A percentile compares a stretch with the other conserved stretches of the same genome.
phyloP scores from a whole-genome alignment of 1,139 yeast species.

The Sugiyamaella grinbergsii region DNA sequence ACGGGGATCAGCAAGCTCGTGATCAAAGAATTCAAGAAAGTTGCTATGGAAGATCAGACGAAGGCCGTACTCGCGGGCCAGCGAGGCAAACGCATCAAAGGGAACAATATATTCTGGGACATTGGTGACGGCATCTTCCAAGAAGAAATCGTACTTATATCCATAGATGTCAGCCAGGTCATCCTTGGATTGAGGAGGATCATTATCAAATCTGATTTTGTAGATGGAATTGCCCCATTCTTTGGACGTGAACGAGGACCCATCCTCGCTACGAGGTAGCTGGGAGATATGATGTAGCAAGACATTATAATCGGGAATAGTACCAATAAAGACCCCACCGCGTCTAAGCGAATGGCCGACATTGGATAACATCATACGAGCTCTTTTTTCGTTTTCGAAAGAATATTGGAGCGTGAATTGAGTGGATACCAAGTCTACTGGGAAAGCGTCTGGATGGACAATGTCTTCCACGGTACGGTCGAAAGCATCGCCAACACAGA shows the following conservation, averaged over 20 bases:
- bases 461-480: constrained; percentile 67
- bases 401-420: constrained; percentile 96
- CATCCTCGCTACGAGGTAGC: constrained; percentile 29
- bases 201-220: constrained; percentile 73
- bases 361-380: constrained; percentile 69
- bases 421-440: constrained; percentile 83
- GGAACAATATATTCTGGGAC: constrained; percentile 99
- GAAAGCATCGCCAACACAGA: constrained; percentile 92
- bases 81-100: constrained; percentile 76
- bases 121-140: constrained; percentile 92
- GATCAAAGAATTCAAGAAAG: constrained; percentile 79
- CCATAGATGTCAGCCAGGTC: constrained; percentile 78
- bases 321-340: constrained; percentile 90
- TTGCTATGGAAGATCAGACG: constrained; percentile 72
- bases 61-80: constrained; percentile 83
- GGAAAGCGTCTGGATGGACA: constrained; percentile 71
- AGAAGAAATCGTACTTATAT: constrained; percentile 74
- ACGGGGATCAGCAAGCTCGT: constrained; percentile 69
- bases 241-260: background rate
- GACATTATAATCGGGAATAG: constrained; percentile 90
- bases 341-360: constrained; percentile 71
- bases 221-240: constrained; percentile 87
- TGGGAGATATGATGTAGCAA: constrained; percentile 59
- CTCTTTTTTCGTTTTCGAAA: constrained; percentile 80
- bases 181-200: constrained; percentile 68